Percentiles rank a stretch among this genome's conserved stretches.
These are phyloP conservation scores for Bassia scoparia DNA, from an alignment of 148 eudicot genomes.

Conservation along the genomic window DNA sequence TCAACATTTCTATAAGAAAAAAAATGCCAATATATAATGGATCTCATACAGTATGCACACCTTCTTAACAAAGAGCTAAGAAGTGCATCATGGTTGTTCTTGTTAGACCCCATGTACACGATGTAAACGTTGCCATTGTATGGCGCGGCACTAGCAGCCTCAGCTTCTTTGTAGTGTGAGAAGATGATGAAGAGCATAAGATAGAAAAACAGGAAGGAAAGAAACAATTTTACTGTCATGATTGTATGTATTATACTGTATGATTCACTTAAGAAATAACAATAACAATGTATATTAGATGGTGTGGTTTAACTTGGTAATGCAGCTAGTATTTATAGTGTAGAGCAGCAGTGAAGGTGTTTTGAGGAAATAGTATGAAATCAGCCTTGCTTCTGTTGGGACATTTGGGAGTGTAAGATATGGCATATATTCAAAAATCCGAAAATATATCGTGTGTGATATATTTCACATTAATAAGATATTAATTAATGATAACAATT, in stretches of 20 bases:
- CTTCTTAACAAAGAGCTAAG: conserved; percentile 35
- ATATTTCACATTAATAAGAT: too few species aligned
- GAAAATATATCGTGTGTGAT: too few species aligned
- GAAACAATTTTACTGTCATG: conserved; percentile 9
- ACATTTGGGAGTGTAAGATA: too few species aligned
- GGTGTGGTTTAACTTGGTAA: not conserved
- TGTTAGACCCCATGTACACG: conserved; percentile 61
- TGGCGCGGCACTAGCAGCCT: not conserved
- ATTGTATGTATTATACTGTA: not conserved
- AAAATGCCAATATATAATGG: not conserved
- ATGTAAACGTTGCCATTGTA: conserved; percentile 34
- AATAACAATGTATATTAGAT: too few species aligned
- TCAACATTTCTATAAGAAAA: not conserved
- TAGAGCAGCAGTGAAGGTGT: not conserved
- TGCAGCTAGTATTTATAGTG: conserved; percentile 10
- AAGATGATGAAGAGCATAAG: not conserved
- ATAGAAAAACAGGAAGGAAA: not conserved
- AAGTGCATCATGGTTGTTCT: conserved; percentile 37
- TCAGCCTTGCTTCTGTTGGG: too few species aligned
- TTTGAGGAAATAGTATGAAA: too few species aligned
- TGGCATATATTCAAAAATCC: too few species aligned
- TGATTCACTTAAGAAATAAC: too few species aligned
- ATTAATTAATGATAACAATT: too few species aligned
- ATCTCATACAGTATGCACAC: conserved; percentile 21
- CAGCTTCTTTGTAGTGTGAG: not conserved